Evolutionary conservation across 306 rosid species (phyloP).

Genomic region (Vachellia pachyceras): DNA sequence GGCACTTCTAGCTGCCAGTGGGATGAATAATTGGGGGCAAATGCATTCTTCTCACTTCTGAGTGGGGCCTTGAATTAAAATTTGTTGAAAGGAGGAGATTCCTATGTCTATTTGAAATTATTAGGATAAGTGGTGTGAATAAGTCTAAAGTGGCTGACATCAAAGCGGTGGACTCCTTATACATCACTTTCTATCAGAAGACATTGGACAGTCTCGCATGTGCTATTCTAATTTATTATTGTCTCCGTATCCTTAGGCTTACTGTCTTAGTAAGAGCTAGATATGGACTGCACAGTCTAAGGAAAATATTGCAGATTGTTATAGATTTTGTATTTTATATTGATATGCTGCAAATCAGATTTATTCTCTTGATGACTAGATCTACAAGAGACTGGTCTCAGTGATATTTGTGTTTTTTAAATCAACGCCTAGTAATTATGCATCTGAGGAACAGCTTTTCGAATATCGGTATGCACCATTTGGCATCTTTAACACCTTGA

Average conservation of each 20-base stretch:
- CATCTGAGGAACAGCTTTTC: neutral
- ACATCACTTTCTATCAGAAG: neutral
- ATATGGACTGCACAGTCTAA: neutral
- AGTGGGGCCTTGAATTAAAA: neutral
- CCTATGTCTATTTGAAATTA: too few species aligned
- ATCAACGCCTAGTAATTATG: neutral
- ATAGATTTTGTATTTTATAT: neutral
- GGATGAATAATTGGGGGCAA: slow-evolving; percentile 36
- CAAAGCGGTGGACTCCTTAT: neutral
- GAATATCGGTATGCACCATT: neutral
- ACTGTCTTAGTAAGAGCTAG: neutral
- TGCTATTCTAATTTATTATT: neutral
- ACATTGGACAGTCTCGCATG: neutral
- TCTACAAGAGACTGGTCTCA: slow-evolving; percentile 10
- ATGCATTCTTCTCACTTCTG: slow-evolving; percentile 28
- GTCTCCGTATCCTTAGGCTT: neutral
- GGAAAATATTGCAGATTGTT: neutral
- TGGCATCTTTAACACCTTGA: slow-evolving; percentile 1
- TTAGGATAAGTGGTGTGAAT: too few species aligned
- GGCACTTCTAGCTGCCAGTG: slow-evolving; percentile 35
- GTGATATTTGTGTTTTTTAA: slow-evolving; percentile 14
- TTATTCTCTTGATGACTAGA: slow-evolving; percentile 32
- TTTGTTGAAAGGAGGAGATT: neutral
- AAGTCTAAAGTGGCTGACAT: neutral
- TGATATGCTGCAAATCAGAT: slow-evolving; percentile 19